Percentiles rank a stretch among this genome's conserved stretches.
phyloP scores from a whole-genome alignment of 768 basidiomycete species.

The Suillus cothurnatus region DNA sequence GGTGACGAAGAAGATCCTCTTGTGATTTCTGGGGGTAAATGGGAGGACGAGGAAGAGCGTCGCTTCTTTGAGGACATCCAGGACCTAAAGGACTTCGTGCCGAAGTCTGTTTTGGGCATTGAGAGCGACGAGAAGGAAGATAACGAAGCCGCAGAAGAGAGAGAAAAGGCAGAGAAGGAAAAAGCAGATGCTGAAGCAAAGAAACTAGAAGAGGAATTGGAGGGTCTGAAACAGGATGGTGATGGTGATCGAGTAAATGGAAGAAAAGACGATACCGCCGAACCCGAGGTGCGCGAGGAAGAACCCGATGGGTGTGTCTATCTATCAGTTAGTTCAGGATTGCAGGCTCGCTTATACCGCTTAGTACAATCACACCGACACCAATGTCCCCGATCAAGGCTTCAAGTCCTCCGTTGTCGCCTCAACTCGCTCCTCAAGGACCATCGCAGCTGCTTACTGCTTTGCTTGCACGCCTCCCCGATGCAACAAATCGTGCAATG shows the following conservation, averaged over 20 bases:
- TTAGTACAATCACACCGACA: slow-evolving; percentile 58
- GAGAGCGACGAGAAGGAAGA: slow-evolving; percentile 42
- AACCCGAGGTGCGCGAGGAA: slow-evolving; percentile 24
- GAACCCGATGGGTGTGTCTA: slow-evolving; percentile 33
- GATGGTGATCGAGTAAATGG: slow-evolving; percentile 35
- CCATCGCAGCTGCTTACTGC: slow-evolving; percentile 93
- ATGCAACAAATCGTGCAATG: slow-evolving; percentile 86
- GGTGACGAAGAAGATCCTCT: slow-evolving; percentile 61
- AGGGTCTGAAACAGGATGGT: slow-evolving; percentile 53
- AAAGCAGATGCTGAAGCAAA: slow-evolving; percentile 68
- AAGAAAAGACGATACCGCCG: slow-evolving; percentile 12
- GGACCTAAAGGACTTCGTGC: slow-evolving; percentile 91
- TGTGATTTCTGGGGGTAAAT: slow-evolving; percentile 71
- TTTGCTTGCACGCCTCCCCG: slow-evolving; percentile 86
- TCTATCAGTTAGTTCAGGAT: slow-evolving; percentile 8
- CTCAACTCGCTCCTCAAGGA: slow-evolving; percentile 80
- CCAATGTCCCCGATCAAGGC: slow-evolving; percentile 64
- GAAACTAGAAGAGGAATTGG: slow-evolving; percentile 78
- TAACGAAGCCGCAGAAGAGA: slow-evolving; percentile 44
- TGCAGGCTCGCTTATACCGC: slow-evolving; percentile 25
- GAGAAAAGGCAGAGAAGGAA: slow-evolving; percentile 55
- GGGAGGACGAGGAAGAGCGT: slow-evolving; percentile 98
- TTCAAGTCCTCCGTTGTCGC: slow-evolving; percentile 59
- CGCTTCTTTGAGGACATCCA: slow-evolving; percentile 92
- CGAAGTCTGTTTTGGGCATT: slow-evolving; percentile 82